These are phyloP conservation scores for Colletotrichum simmondsii DNA, from an alignment of 2,329 filamentous ascomycete genomes.

Conservation along the genomic window DNA sequence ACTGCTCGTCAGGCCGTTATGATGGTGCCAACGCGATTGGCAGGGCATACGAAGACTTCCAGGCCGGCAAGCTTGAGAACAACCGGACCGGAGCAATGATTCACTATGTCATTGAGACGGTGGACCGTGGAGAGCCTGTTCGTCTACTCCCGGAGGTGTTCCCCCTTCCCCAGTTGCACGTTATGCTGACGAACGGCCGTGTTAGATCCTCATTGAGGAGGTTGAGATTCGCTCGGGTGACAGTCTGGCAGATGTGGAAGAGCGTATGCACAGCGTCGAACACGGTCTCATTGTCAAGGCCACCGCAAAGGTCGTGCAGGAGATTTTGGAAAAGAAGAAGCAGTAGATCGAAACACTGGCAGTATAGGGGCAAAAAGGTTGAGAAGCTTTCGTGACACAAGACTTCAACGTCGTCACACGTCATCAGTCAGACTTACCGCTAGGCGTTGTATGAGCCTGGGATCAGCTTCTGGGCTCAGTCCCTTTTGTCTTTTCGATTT, in stretches of 20 bases:
- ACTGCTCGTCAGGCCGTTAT: constrained; percentile 67
- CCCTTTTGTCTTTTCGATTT: not conserved
- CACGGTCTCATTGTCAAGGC: constrained; percentile 84
- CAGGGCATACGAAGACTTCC: constrained; percentile 79
- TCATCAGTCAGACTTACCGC: not conserved
- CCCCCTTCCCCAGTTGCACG: constrained; percentile 11
- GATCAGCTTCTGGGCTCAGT: too few species aligned
- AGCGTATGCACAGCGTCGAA: constrained; percentile 80
- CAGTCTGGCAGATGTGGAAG: constrained; percentile 64
- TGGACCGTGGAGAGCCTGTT: constrained; percentile 78
- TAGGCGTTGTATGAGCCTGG: not conserved
- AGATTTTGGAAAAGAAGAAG: constrained; percentile 43
- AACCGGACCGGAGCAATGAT: constrained; percentile 87
- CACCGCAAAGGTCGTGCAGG: constrained; percentile 59
- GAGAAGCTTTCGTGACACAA: not conserved
- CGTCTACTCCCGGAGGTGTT: constrained; percentile 53
- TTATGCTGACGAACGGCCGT: not conserved
- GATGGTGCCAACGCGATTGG: constrained; percentile 84
- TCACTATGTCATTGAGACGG: constrained; percentile 83
- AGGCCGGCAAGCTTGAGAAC: constrained; percentile 71
- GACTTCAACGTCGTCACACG: not conserved
- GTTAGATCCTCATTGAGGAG: constrained; percentile 59
- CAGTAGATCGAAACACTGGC: not conserved
- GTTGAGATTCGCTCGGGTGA: constrained; percentile 74
- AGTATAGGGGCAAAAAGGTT: not conserved